Evolutionary conservation across 257 asterid species (phyloP).

Genomic region (Datura wrightii): DNA sequence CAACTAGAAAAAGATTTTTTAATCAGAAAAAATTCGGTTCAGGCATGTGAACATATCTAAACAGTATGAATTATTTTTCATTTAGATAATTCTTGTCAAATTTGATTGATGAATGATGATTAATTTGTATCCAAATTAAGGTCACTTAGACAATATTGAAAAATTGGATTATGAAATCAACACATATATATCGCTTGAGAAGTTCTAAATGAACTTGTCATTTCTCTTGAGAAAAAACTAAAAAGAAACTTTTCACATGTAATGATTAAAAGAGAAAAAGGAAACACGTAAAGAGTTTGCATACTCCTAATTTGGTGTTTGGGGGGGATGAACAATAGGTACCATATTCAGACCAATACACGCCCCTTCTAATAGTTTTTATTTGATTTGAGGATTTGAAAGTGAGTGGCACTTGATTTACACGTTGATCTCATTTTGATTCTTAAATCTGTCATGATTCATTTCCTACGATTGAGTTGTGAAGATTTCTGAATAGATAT

Average conservation of each 20-base stretch:
- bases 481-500: too few species aligned
- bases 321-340: not conserved
- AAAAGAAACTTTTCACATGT: not conserved
- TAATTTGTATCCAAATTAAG: not conserved
- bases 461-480: too few species aligned
- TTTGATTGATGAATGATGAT: not conserved
- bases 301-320: not conserved
- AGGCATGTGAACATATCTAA: not conserved
- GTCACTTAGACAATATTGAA: not conserved
- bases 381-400: not conserved
- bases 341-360: not conserved
- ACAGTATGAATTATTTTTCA: not conserved
- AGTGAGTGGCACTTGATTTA: not conserved
- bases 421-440: not conserved
- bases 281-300: not conserved
- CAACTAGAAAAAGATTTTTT: too few species aligned
- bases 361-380: not conserved
- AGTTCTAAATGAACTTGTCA: not conserved
- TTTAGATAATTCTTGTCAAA: not conserved
- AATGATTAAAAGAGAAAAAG: not conserved
- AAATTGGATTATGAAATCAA: not conserved
- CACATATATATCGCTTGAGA: not conserved
- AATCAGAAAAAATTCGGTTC: too few species aligned
- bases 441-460: too few species aligned
- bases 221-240: not conserved